Percentiles rank a stretch among this genome's conserved stretches.
These are phyloP conservation scores for Fomitopsis serialis DNA, from an alignment of 768 basidiomycete genomes.

Conservation along the genomic window DNA sequence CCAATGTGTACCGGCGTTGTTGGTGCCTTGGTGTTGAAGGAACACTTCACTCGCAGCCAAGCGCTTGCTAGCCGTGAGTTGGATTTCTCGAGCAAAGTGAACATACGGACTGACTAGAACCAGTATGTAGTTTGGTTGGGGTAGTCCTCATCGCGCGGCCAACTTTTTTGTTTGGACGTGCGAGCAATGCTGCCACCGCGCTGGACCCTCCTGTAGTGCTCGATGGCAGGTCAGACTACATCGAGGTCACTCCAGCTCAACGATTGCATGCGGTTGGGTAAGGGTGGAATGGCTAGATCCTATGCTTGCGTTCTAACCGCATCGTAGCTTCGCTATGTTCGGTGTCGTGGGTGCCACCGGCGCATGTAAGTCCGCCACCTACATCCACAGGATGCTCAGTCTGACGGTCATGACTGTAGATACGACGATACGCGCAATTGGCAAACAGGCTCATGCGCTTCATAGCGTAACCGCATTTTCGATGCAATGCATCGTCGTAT, in stretches of 20 bases:
- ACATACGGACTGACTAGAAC: neutral
- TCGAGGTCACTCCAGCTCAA: slow-evolving; percentile 2
- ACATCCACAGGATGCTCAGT: no score
- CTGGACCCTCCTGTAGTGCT: neutral
- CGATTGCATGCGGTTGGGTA: slow-evolving; percentile 60
- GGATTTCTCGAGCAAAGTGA: no score
- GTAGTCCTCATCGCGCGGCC: slow-evolving; percentile 83
- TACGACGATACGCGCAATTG: slow-evolving; percentile 59
- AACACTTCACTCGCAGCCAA: slow-evolving; percentile 50
- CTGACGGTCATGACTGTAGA: slow-evolving; percentile 24
- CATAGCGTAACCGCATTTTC: slow-evolving; percentile 70
- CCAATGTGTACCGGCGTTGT: slow-evolving; percentile 62
- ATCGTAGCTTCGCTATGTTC: slow-evolving; percentile 51
- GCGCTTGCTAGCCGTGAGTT: slow-evolving; percentile 45
- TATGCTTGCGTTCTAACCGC: neutral
- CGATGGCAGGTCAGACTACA: neutral
- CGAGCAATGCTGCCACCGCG: neutral
- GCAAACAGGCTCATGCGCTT: slow-evolving; percentile 68
- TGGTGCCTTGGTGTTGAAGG: slow-evolving; percentile 60
- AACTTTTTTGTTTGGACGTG: slow-evolving; percentile 57
- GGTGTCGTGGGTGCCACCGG: slow-evolving; percentile 61
- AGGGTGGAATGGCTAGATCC: slow-evolving; percentile 5
- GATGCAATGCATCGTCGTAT: slow-evolving; percentile 41
- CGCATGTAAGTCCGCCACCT: slow-evolving; percentile 47
- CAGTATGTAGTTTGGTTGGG: slow-evolving; percentile 65